phyloP scores from a whole-genome alignment of 192 early-diverging fungal species.

The Geranomyces michiganensis region DNA sequence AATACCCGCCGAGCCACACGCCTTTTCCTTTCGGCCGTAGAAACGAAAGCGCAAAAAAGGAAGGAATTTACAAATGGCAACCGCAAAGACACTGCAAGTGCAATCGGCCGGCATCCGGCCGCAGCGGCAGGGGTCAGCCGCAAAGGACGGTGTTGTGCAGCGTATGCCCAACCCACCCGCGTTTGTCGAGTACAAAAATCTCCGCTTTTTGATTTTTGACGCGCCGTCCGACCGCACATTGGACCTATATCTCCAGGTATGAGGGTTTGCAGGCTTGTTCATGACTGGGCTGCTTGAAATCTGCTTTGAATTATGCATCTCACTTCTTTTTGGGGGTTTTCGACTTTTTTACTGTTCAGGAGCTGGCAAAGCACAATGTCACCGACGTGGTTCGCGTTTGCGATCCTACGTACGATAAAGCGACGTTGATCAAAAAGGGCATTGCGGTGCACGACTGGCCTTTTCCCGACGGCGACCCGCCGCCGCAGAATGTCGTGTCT shows the following conservation, averaged over 20 bases:
- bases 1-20: no score
- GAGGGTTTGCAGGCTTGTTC: neutral
- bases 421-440: conserved; percentile 52
- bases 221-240: conserved; percentile 74
- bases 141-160: conserved; percentile 23
- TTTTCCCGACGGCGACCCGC: conserved; percentile 70
- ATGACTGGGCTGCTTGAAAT: neutral
- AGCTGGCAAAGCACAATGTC: conserved; percentile 66
- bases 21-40: no score
- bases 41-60: no score
- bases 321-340: neutral
- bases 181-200: conserved; percentile 67
- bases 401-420: conserved; percentile 77
- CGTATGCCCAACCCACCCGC: conserved; percentile 59
- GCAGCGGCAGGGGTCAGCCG: conserved; percentile 24
- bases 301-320: neutral
- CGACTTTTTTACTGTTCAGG: conserved; percentile 46
- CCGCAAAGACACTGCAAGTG: conserved; percentile 2
- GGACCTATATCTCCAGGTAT: conserved; percentile 67
- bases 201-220: conserved; percentile 79
- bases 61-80: neutral
- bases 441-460: conserved; percentile 76
- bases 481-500: conserved; percentile 60
- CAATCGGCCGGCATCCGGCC: conserved; percentile 19
- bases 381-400: conserved; percentile 84